Conservation (phyloP, 78 protist species). For the Dictyostelium firmibasis region DNA sequence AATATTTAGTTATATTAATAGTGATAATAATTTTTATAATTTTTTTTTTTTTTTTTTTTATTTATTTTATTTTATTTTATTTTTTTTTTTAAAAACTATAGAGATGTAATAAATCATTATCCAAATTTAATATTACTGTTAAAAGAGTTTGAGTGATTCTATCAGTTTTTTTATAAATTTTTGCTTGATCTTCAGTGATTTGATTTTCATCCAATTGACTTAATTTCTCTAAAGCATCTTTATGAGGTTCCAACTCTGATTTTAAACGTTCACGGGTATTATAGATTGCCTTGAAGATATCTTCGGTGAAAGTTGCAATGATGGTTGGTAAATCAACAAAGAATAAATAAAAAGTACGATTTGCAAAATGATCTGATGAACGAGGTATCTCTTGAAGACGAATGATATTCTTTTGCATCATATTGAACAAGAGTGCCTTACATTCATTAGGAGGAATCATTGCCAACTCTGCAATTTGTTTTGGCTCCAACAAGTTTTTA, state of each 20-base stretch:
- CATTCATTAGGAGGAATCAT: slow-evolving; percentile 67
- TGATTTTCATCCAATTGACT: background rate
- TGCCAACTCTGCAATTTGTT: slow-evolving; percentile 62
- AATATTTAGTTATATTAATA: too few species aligned
- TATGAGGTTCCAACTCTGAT: slow-evolving; percentile 24
- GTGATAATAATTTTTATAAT: background rate
- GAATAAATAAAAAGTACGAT: slow-evolving; percentile 62
- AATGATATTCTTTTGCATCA: slow-evolving; percentile 42
- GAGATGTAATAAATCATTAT: slow-evolving; percentile 55
- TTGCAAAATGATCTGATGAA: slow-evolving; percentile 53
- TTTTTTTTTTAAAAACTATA: slow-evolving; percentile 19
- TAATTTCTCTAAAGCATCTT: slow-evolving; percentile 18
- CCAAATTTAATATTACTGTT: slow-evolving; percentile 49
- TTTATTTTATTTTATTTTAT: background rate
- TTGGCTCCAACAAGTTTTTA: slow-evolving; percentile 60
- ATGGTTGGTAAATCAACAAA: slow-evolving; percentile 28
- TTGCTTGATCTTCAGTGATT: slow-evolving; percentile 37
- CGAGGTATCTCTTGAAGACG: slow-evolving; percentile 75
- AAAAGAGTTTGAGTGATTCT: slow-evolving; percentile 32
- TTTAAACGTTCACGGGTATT: slow-evolving; percentile 50
- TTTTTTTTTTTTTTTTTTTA: background rate
- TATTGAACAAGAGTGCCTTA: slow-evolving; percentile 24
- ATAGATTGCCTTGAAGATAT: slow-evolving; percentile 52
- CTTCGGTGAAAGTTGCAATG: background rate
- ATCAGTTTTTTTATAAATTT: slow-evolving; percentile 15